Base-by-base conservation (phyloP, 148 eudicot species). In the Rhododendron mucronatum region DNA sequence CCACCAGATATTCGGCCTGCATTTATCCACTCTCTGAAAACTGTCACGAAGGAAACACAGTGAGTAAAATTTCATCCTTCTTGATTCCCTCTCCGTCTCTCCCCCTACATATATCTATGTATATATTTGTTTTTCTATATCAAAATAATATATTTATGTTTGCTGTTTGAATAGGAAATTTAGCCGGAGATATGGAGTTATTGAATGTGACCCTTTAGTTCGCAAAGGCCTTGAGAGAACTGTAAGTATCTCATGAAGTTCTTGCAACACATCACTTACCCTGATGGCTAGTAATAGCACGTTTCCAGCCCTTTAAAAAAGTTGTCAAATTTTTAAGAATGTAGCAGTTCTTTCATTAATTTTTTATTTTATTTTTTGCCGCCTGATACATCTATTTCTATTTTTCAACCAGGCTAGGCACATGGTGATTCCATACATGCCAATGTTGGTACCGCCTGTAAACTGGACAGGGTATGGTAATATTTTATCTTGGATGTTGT, bases 351-450 rank as follows among this genome's bases (percentile, higher is more conserved):
- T 47, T 48, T 20, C 37, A 21, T 23, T 51, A 47, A 2, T n/a
- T n/a, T n/a, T 41, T 41, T 41, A 41, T 41, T 41, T n/a, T 59
- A 26, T 45, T 21, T 83, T 75, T 10, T 57, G 45, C 53, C 1
- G 16, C 11, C 5, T 18, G 3, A 16, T 82, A 74, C 44, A 26
- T 30, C 76, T 71, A 53, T 7, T 21, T 76, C 67, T 67, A 30
- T 79, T 30, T 90, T 84, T 21, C 61, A 78, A 87, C 84, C 95
- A 96, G 99, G 97, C 98, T 82, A 92, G 92, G 92, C 96, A 96
- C 92, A 93, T 96, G 93, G 95, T 95, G 83, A 94, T 96, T 81
- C 99, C 99, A 80, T 96, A 96, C 84, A 95, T 96, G 99, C 99
- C 99, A 73, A 96, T 96, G 99, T 88, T 96, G 88, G 92, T 96